Conservation (phyloP, 2,329 filamentous ascomycete species). For the Ramularia endophylla region DNA sequence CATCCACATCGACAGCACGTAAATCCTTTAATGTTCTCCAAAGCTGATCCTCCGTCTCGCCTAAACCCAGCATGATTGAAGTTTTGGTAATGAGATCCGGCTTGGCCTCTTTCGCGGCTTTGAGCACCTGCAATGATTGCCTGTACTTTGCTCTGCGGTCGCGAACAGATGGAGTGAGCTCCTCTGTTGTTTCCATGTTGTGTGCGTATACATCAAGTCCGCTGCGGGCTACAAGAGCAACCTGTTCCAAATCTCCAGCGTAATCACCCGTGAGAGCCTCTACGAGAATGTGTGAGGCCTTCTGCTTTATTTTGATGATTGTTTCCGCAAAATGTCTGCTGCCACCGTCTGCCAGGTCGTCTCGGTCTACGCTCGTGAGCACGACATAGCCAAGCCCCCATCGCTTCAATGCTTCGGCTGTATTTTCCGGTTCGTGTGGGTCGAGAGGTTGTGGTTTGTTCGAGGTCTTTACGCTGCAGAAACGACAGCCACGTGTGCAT, state of each 20-base stretch:
- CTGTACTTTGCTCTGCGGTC: slow-evolving; percentile 86
- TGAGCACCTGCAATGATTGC: slow-evolving; percentile 74
- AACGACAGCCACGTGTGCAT: slow-evolving; percentile 91
- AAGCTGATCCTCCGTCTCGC: slow-evolving; percentile 84
- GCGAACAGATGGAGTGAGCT: slow-evolving; percentile 78
- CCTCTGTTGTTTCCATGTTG: slow-evolving; percentile 94
- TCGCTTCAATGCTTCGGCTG: slow-evolving; percentile 81
- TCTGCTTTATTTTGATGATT: slow-evolving; percentile 82
- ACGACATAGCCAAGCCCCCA: slow-evolving; percentile 98
- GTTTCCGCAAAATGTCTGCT: slow-evolving; percentile 89
- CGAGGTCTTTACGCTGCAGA: slow-evolving; percentile 93
- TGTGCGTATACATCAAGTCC: slow-evolving; percentile 96
- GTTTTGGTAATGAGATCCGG: slow-evolving; percentile 93
- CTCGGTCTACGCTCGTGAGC: slow-evolving; percentile 85
- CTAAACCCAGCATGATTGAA: slow-evolving; percentile 91
- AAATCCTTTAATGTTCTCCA: slow-evolving; percentile 76
- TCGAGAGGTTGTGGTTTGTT: slow-evolving; percentile 74
- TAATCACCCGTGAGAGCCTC: slow-evolving; percentile 88
- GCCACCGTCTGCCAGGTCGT: slow-evolving; percentile 85
- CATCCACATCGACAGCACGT: slow-evolving; percentile 74
- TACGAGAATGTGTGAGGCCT: slow-evolving; percentile 65
- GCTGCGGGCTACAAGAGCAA: slow-evolving; percentile 72
- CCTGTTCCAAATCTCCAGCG: slow-evolving; percentile 78
- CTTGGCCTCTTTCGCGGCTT: slow-evolving; percentile 71
- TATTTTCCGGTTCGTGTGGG: slow-evolving; percentile 94